Conservation (phyloP, 2,329 filamentous ascomycete genomes). For the Phoma sp. region DNA sequence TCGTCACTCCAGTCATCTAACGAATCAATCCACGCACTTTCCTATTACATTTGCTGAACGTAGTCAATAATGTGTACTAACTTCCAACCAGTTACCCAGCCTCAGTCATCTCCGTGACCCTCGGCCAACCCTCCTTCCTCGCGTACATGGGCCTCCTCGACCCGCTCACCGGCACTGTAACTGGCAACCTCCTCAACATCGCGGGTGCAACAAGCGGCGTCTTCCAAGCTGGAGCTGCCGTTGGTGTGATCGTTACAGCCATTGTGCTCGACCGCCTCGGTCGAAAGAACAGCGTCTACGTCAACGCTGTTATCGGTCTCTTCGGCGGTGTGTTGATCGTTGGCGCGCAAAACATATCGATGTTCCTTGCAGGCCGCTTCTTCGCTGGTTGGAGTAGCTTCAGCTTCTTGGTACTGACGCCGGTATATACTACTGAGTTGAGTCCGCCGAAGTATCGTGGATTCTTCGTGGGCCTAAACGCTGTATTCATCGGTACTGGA, state of each 20-base stretch:
- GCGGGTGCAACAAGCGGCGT: neutral
- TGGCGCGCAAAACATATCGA: neutral
- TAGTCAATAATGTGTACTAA: too few relatives aligned
- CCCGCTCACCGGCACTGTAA: neutral
- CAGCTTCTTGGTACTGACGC: neutral
- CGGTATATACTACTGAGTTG: neutral
- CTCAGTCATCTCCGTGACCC: neutral
- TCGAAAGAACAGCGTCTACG: slow-evolving; percentile 2
- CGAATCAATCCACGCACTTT: too few relatives aligned
- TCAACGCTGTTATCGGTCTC: neutral
- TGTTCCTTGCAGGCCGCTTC: slow-evolving; percentile 1
- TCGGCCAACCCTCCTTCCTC: neutral
- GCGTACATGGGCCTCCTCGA: slow-evolving; percentile 1
- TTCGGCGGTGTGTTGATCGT: neutral
- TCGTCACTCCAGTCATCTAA: too few relatives aligned
- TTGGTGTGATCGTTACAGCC: neutral
- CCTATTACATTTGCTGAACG: too few relatives aligned
- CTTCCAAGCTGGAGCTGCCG: neutral
- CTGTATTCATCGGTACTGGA: neutral
- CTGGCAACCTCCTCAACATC: neutral
- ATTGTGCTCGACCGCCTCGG: neutral
- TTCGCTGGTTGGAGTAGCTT: slow-evolving; percentile 1
- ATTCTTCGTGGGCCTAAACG: neutral
- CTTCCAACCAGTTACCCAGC: neutral
- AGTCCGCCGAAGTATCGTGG: neutral